Evolutionary conservation across 441 rosid species (phyloP), one percentile per base, ranked within the genome.

Genomic region (Breynia disticha): DNA sequence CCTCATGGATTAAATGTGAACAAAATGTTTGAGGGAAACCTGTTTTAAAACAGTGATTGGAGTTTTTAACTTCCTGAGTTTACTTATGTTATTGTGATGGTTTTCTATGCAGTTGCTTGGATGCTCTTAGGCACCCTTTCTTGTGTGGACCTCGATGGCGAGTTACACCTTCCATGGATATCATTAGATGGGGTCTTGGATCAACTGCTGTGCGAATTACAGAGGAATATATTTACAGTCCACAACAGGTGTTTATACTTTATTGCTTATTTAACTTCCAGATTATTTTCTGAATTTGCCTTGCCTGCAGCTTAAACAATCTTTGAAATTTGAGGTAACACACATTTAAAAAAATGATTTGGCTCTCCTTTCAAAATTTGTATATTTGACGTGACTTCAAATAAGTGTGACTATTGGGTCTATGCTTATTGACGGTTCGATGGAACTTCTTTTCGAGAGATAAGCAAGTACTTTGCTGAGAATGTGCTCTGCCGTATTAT

Each of bases 71-170:
- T 49, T 21, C 41, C n/a, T 38, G 35, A 43, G 19, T 47, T 28
- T 4, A 15, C n/a, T 47, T 32, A 41, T 21, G 19, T 21, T 37
- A 41, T 49, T 45, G 44, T 46, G 55, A 28, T n/a, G 3, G n/a
- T 28, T 41, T 64, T 32, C 52, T 57, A 57, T 68, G 63, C 63
- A 93, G 97, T 62, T 84, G 90, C 67, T 70, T 93, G 60, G 86
- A 88, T 73, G 91, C 97, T 55, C 89, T 93, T 21, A 81, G 95
- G 63, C 95, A 93, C 63, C 97, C 97, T 0, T 93, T 88, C 69
- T 74, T 88, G 44, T 93, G 98, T 65, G 95, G 98, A 63, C 97
- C 95, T 16, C 81, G 85, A 79, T 93, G 97, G 95, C 82, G 93
- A 24, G 94, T 88, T 51, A 73, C 70, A 46, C 97, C 95, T 13